These are phyloP conservation scores for Taiwanofungus camphoratus DNA, from an alignment of 1,284 basidiomycete species.

Conservation along the genomic window DNA sequence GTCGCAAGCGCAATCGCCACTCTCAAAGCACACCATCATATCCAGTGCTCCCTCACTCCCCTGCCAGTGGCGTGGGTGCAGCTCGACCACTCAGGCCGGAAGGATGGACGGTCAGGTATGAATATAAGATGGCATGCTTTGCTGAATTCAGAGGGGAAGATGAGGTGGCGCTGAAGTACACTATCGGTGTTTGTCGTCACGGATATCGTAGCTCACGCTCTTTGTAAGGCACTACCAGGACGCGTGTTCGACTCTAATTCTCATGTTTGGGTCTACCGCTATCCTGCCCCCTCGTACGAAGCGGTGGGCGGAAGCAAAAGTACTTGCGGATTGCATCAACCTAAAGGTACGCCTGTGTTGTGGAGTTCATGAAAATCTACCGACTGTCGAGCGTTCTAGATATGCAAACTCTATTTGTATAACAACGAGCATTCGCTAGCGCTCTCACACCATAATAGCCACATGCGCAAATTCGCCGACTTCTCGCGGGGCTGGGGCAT, in stretches of 20 bases:
- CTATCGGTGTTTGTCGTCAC: conserved; percentile 16
- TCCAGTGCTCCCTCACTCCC: conserved; percentile 36
- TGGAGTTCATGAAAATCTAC: background rate
- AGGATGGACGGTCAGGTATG: conserved; percentile 95
- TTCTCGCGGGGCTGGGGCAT: conserved; percentile 94
- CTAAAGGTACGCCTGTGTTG: conserved; percentile 56
- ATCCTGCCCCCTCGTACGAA: conserved; percentile 90
- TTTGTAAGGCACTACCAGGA: conserved; percentile 80
- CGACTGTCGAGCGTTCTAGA: conserved; percentile 36
- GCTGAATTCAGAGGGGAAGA: conserved; percentile 91
- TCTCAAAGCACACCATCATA: conserved; percentile 46
- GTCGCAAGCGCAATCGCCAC: conserved; percentile 82
- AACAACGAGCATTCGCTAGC: conserved; percentile 77
- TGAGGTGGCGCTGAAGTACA: conserved; percentile 81
- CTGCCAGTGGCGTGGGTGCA: conserved; percentile 36
- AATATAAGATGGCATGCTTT: conserved; percentile 96
- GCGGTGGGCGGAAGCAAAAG: conserved; percentile 97
- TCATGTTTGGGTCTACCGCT: conserved; percentile 84
- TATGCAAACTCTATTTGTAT: conserved; percentile 86
- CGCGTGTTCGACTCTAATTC: conserved; percentile 74
- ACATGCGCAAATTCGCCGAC: conserved; percentile 82
- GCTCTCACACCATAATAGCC: conserved; percentile 75
- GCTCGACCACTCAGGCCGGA: conserved; percentile 68
- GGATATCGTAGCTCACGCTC: conserved; percentile 4
- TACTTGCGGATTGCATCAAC: conserved; percentile 87